Percentiles rank a stretch among this genome's conserved stretches.
These are phyloP conservation scores for Calonectria pauciramosa DNA, from an alignment of 2,329 filamentous ascomycete genomes.

Conservation along the genomic window DNA sequence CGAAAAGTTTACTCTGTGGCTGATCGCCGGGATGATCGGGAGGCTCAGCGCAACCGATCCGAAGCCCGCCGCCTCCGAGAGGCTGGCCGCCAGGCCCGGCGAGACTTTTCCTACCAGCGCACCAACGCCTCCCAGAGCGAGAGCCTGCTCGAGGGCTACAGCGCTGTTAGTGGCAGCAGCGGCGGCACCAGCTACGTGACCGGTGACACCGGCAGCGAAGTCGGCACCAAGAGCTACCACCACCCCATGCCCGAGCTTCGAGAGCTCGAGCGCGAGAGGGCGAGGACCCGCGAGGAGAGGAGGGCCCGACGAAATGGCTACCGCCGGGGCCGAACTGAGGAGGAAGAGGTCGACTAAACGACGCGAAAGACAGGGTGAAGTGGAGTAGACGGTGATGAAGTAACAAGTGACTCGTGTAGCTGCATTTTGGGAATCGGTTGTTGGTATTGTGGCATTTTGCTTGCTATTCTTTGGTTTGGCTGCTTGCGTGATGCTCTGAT, in stretches of 20 bases:
- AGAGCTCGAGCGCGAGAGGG: slow-evolving; percentile 50
- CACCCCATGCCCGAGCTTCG: slow-evolving; percentile 68
- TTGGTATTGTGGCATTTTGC: neutral
- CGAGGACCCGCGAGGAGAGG: slow-evolving; percentile 52
- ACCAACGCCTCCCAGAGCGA: slow-evolving; percentile 45
- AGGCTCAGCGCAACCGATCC: slow-evolving; percentile 67
- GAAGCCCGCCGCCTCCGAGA: slow-evolving; percentile 70
- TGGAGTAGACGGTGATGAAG: neutral
- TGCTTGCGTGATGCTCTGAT: slow-evolving; percentile 23
- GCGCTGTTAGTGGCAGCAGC: slow-evolving; percentile 51
- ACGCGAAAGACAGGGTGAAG: neutral
- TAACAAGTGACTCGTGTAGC: neutral
- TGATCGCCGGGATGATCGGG: slow-evolving; percentile 65
- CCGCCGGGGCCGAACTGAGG: slow-evolving; percentile 50
- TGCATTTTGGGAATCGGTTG: slow-evolving; percentile 9
- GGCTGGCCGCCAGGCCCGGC: slow-evolving; percentile 60
- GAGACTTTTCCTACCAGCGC: slow-evolving; percentile 69
- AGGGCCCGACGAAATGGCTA: slow-evolving; percentile 53
- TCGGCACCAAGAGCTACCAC: slow-evolving; percentile 70
- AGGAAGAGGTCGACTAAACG: slow-evolving; percentile 38
- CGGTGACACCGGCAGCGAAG: slow-evolving; percentile 58
- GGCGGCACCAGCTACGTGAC: slow-evolving; percentile 49
- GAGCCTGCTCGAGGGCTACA: slow-evolving; percentile 51
- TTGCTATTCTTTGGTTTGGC: slow-evolving; percentile 10
- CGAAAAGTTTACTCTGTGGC: slow-evolving; percentile 74